These are phyloP conservation scores for Calonectria leucothoes DNA, from an alignment of 2,329 filamentous ascomycete species.

Conservation along the genomic window DNA sequence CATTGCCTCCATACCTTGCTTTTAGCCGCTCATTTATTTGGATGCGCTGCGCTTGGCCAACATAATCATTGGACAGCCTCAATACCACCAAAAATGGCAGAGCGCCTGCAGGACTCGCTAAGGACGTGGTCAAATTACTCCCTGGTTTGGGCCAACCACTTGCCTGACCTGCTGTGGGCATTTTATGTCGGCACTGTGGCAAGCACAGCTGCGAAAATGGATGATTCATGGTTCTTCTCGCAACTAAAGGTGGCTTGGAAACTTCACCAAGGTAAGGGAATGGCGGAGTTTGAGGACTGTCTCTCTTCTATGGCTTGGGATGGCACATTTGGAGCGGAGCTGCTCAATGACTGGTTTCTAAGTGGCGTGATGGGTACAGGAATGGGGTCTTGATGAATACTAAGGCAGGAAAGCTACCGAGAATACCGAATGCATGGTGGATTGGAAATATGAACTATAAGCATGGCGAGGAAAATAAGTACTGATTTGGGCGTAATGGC, in stretches of 20 bases:
- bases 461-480: too few relatives aligned
- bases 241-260: neutral
- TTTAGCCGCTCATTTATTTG: neutral
- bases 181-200: neutral
- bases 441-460: too few relatives aligned
- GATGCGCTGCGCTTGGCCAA: neutral
- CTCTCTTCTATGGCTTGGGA: slow-evolving; percentile 5
- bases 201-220: neutral
- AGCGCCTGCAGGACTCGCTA: neutral
- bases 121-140: neutral
- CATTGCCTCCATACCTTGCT: neutral
- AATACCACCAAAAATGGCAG: neutral
- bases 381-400: too few relatives aligned
- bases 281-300: neutral
- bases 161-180: slow-evolving; percentile 7
- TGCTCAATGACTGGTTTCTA: neutral
- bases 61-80: neutral
- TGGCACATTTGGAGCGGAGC: neutral
- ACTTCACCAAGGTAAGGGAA: neutral
- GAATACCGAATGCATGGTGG: too few relatives aligned
- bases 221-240: neutral
- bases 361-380: too few relatives aligned
- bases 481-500: too few relatives aligned
- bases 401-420: too few relatives aligned
- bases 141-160: neutral